Evolutionary conservation across 306 rosid genomes (phyloP).

Genomic region (Dryas drummondii): DNA sequence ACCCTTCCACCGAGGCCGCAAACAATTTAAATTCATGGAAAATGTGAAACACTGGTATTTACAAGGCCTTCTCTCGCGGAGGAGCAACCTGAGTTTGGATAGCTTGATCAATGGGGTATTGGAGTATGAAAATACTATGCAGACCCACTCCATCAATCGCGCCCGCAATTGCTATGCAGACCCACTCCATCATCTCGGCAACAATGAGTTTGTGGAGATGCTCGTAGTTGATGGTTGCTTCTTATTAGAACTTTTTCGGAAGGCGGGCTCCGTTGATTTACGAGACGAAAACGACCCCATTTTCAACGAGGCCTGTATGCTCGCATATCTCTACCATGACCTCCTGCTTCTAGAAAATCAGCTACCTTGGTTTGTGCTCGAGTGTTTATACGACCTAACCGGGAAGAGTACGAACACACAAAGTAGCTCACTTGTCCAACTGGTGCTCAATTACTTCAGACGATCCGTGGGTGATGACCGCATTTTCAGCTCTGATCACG

Average conservation of each 20-base stretch:
- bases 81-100: rapidly evolving
- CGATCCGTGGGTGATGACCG: neutral
- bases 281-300: neutral
- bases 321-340: constrained; percentile 18
- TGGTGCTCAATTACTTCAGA: constrained; percentile 1
- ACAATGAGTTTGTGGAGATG: neutral
- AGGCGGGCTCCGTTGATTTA: neutral
- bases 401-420: neutral
- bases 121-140: too few species aligned
- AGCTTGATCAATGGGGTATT: neutral
- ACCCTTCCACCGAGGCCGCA: neutral
- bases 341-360: constrained; percentile 26
- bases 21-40: neutral
- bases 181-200: neutral
- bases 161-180: too few species aligned
- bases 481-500: neutral
- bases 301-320: constrained; percentile 20
- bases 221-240: constrained; percentile 32
- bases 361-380: constrained; percentile 26
- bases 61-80: neutral
- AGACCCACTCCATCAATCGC: too few species aligned
- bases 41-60: constrained; percentile 16
- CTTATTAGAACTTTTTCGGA: constrained; percentile 23
- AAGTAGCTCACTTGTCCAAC: neutral
- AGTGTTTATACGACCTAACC: constrained; percentile 1